phyloP scores from a whole-genome alignment of 352 stramenopile genomes.

The Phytophthora pisi region DNA sequence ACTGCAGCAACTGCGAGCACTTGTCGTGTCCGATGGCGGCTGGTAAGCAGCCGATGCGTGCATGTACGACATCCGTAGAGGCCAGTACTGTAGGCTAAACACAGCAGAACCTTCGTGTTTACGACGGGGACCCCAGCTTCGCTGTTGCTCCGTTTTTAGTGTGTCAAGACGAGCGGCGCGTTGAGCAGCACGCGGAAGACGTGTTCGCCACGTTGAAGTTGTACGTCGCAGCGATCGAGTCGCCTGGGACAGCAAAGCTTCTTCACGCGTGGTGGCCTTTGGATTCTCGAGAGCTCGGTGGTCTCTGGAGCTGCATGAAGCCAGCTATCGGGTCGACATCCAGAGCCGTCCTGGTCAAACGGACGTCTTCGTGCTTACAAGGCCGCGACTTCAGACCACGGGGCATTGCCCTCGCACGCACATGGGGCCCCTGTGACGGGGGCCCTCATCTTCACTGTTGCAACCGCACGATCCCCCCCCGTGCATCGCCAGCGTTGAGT shows the following conservation, averaged over 20 bases:
- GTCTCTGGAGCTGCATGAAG: background rate
- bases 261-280: background rate
- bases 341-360: background rate
- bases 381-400: slow-evolving; percentile 6
- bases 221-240: background rate
- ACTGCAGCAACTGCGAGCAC: too few species aligned
- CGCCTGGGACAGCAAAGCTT: background rate
- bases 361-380: background rate
- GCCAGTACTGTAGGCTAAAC: too few species aligned
- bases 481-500: slow-evolving; percentile 6
- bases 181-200: too few species aligned
- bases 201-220: background rate
- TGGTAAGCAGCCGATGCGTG: background rate
- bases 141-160: too few species aligned
- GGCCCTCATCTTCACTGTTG: slow-evolving; percentile 1
- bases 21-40: background rate
- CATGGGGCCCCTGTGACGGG: slow-evolving; percentile 21
- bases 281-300: background rate
- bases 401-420: slow-evolving; percentile 3
- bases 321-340: background rate
- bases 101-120: too few species aligned
- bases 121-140: too few species aligned
- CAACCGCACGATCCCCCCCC: slow-evolving; percentile 11
- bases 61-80: too few species aligned
- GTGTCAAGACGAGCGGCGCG: too few species aligned